Conservation (phyloP, 2,329 filamentous ascomycete species). For the Trichoderma sp. region DNA sequence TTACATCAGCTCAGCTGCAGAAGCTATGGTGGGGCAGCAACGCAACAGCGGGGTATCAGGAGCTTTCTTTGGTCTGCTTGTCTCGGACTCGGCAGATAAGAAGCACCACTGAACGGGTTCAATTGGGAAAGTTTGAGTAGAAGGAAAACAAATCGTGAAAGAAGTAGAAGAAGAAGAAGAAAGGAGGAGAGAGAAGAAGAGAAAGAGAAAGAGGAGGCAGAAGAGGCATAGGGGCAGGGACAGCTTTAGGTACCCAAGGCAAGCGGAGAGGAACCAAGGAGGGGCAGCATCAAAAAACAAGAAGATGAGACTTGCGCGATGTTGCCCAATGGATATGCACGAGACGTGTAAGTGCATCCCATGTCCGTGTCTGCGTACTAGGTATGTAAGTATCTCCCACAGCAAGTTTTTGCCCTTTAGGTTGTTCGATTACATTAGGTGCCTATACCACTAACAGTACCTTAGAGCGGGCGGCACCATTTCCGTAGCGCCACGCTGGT, state of each 20-base stretch:
- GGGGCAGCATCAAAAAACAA: neutral
- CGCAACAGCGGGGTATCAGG: slow-evolving; percentile 16
- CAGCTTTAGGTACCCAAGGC: slow-evolving; percentile 12
- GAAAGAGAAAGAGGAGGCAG: slow-evolving; percentile 17
- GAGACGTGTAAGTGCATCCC: neutral
- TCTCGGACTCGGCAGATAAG: neutral
- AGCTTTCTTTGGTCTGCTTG: slow-evolving; percentile 7
- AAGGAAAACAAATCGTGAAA: neutral
- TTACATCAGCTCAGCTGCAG: slow-evolving; percentile 18
- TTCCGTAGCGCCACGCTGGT: neutral
- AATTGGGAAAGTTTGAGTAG: neutral
- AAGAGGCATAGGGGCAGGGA: neutral
- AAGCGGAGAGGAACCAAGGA: neutral
- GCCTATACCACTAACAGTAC: neutral
- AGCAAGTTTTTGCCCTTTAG: neutral
- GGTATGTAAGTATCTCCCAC: neutral
- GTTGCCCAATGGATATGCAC: neutral
- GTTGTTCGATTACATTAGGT: neutral
- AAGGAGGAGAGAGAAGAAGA: neutral
- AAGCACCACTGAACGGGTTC: neutral
- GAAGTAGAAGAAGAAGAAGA: neutral
- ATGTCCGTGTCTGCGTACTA: neutral
- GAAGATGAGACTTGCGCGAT: neutral
- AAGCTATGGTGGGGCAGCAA: slow-evolving; percentile 21
- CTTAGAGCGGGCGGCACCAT: neutral